Conservation (phyloP, 1,284 basidiomycete species). For the Ceratobasidium sp. region DNA sequence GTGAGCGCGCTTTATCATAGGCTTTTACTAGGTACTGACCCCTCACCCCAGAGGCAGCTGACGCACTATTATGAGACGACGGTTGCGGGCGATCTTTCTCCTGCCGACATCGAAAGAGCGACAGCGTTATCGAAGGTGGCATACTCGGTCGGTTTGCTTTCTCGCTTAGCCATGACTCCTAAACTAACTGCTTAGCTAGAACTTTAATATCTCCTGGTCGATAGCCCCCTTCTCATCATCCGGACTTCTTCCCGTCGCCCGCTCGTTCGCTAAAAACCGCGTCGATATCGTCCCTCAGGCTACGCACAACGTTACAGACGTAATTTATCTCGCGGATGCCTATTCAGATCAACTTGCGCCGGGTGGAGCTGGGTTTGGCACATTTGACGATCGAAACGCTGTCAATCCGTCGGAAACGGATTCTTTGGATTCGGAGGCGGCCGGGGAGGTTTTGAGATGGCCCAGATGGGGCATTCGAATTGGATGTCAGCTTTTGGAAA, state of each 20-base stretch:
- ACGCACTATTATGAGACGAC: slow-evolving; percentile 21
- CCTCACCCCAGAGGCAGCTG: slow-evolving; percentile 1
- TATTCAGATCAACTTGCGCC: slow-evolving; percentile 34
- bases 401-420: neutral
- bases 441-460: slow-evolving; percentile 30
- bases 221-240: slow-evolving; percentile 28
- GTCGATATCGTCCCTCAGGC: slow-evolving; percentile 26
- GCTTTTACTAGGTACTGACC: neutral
- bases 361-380: slow-evolving; percentile 22
- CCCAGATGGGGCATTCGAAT: slow-evolving; percentile 37
- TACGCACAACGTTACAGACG: slow-evolving; percentile 19
- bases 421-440: slow-evolving; percentile 6
- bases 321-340: slow-evolving; percentile 32
- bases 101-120: slow-evolving; percentile 15
- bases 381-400: slow-evolving; percentile 23
- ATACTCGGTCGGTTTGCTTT: slow-evolving; percentile 17
- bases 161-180: neutral
- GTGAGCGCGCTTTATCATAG: neutral
- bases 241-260: slow-evolving; percentile 30
- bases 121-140: slow-evolving; percentile 6
- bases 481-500: slow-evolving; percentile 15
- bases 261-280: slow-evolving; percentile 12
- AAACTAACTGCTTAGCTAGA: neutral
- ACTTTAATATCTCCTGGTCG: slow-evolving; percentile 44
- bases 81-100: slow-evolving; percentile 27